A percentile compares a stretch with the other conserved stretches of the same genome.
Conservation (phyloP, 345 rosid genomes). For the Psidium guajava region DNA sequence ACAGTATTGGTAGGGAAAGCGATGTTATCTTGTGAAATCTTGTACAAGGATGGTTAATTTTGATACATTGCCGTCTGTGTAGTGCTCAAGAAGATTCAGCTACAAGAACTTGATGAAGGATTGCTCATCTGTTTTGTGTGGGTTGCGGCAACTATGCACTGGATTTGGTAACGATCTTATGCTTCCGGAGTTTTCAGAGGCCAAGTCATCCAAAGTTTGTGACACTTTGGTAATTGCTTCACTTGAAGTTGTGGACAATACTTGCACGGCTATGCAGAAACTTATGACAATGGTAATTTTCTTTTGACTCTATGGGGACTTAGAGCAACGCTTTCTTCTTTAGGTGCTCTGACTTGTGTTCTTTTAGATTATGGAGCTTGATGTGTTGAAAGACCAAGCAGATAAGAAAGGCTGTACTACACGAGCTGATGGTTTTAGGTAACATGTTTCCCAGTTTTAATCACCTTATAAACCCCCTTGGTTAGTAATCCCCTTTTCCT, state of each 20-base stretch:
- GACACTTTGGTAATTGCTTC: conserved; percentile 21
- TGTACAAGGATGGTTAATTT: not conserved
- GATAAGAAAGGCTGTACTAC: conserved; percentile 38
- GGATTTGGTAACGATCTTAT: conserved; percentile 1
- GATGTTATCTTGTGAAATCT: not conserved
- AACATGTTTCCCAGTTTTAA: not conserved
- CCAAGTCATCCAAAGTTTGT: conserved; percentile 12
- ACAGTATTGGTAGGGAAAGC: not conserved
- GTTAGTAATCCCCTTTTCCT: not conserved
- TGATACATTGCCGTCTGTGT: conserved; percentile 4
- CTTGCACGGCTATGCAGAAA: conserved; percentile 45
- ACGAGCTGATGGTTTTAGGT: conserved; percentile 83
- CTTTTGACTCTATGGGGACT: not conserved
- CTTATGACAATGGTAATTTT: conserved; percentile 40
- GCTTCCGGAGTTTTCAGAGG: conserved; percentile 3
- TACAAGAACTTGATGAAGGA: conserved; percentile 58
- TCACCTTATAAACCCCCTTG: not conserved
- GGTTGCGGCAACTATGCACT: conserved; percentile 18
- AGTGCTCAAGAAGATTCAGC: conserved; percentile 71
- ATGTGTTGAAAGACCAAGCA: conserved; percentile 57
- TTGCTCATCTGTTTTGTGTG: conserved; percentile 45
- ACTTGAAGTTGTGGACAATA: conserved; percentile 33
- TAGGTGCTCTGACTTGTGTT: conserved; percentile 3
- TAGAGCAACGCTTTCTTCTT: not conserved
- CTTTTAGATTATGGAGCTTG: conserved; percentile 74